Percentiles rank a stretch among this genome's conserved stretches.
Conservation (phyloP, 257 asterid genomes). For the Leptodermis oblonga region DNA sequence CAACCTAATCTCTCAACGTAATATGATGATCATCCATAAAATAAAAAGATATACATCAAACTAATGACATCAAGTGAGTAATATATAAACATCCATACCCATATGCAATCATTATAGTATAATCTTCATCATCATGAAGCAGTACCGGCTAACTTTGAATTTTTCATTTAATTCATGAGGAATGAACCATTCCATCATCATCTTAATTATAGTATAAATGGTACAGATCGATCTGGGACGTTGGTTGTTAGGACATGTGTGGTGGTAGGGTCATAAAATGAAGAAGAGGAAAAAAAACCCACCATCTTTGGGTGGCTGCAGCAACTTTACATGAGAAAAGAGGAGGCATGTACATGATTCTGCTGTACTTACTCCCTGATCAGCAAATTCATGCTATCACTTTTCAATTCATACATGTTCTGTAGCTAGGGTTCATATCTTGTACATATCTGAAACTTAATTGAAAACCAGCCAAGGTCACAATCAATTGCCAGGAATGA, state of each 20-base stretch:
- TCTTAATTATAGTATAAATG: not conserved
- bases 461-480: constrained; percentile 18
- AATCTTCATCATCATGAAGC: too few relatives aligned
- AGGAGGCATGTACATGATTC: constrained; percentile 14
- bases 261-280: constrained; percentile 26
- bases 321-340: constrained; percentile 19
- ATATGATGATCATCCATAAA: too few relatives aligned
- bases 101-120: too few relatives aligned
- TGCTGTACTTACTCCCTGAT: constrained; percentile 11
- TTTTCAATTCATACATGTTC: constrained; percentile 11
- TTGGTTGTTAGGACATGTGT: constrained; percentile 13
- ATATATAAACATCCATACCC: too few relatives aligned
- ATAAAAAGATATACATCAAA: too few relatives aligned
- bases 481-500: too few relatives aligned
- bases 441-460: too few relatives aligned
- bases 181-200: constrained; percentile 1
- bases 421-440: constrained; percentile 12
- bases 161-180: too few relatives aligned
- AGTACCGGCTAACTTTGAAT: too few relatives aligned
- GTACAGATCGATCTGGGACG: not conserved
- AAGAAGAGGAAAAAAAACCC: too few relatives aligned
- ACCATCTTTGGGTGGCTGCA: constrained; percentile 11
- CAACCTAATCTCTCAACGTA: too few relatives aligned
- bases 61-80: too few relatives aligned
- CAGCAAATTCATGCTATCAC: not conserved